Percentiles rank a stretch among this genome's conserved stretches.
Conservation (phyloP, 192 early-diverging fungal genomes). For the Backusella parvicylindrica region DNA sequence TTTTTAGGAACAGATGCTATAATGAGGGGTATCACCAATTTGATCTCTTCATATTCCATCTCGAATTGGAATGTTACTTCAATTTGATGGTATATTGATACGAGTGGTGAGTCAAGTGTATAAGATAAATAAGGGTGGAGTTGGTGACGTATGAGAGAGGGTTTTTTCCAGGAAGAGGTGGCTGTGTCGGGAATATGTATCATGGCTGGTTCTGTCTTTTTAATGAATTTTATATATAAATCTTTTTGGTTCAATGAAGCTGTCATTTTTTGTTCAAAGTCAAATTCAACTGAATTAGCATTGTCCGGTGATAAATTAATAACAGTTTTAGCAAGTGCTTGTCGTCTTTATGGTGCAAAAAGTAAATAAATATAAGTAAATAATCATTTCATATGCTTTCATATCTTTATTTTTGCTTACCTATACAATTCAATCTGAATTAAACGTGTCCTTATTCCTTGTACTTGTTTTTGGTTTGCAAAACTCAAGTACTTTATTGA, state of each 20-base stretch:
- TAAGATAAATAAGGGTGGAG: constrained; percentile 15
- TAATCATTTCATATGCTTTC: background rate
- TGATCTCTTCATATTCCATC: constrained; percentile 26
- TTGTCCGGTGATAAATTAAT: background rate
- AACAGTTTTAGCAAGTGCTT: background rate
- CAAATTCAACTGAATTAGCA: background rate
- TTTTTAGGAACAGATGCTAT: constrained; percentile 20
- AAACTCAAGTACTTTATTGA: constrained; percentile 24
- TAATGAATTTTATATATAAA: constrained; percentile 11
- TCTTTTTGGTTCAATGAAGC: background rate
- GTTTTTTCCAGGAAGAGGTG: constrained; percentile 25
- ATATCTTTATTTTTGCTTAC: background rate
- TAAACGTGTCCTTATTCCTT: constrained; percentile 22
- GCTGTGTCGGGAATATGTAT: constrained; percentile 14
- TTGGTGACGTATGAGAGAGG: constrained; percentile 18
- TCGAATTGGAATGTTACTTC: constrained; percentile 27
- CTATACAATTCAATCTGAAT: constrained; percentile 29
- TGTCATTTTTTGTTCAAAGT: background rate
- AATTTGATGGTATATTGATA: constrained; percentile 30
- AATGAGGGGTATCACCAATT: constrained; percentile 23
- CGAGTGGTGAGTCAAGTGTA: constrained; percentile 24
- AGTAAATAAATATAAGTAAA: background rate
- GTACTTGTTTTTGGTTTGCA: constrained; percentile 28
- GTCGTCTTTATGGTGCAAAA: background rate
- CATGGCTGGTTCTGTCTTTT: constrained; percentile 25